Evolutionary conservation across 768 basidiomycete species (phyloP).

Genomic region (Lentinus tigrinus): DNA sequence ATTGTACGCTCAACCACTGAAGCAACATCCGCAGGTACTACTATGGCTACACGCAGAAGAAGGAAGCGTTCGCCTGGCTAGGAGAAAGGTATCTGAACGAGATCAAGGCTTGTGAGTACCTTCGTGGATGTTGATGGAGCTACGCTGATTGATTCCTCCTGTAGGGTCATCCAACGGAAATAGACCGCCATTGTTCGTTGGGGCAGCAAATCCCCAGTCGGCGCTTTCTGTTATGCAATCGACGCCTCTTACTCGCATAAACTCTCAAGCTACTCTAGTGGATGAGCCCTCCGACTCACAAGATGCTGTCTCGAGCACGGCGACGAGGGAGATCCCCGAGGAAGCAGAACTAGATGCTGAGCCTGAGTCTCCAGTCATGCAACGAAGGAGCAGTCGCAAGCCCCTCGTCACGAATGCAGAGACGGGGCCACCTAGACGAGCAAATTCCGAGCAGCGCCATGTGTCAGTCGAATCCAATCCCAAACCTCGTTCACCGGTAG

Average conservation of each 20-base stretch:
- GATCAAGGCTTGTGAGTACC: slow-evolving; percentile 17
- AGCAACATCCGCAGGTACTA: slow-evolving; percentile 8
- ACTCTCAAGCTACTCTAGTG: slow-evolving; percentile 7
- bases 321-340: too few relatives aligned
- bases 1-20: not conserved
- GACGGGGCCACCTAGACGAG: not conserved
- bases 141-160: not conserved
- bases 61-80: slow-evolving; percentile 19
- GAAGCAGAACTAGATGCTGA: too few relatives aligned
- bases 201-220: not conserved
- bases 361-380: too few relatives aligned
- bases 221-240: not conserved
- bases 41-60: slow-evolving; percentile 14
- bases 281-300: not conserved
- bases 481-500: slow-evolving; percentile 9
- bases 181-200: slow-evolving; percentile 14
- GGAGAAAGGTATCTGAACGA: slow-evolving; percentile 18
- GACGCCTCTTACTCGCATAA: not conserved
- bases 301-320: too few relatives aligned
- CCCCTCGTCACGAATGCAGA: not conserved
- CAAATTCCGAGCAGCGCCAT: not conserved
- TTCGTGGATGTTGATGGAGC: not conserved
- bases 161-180: slow-evolving; percentile 12
- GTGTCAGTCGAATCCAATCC: slow-evolving; percentile 7
- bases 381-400: not conserved